Evolutionary conservation across 495 filamentous ascomycete species (phyloP).

Genomic region (Umbilicaria muhlenbergii): DNA sequence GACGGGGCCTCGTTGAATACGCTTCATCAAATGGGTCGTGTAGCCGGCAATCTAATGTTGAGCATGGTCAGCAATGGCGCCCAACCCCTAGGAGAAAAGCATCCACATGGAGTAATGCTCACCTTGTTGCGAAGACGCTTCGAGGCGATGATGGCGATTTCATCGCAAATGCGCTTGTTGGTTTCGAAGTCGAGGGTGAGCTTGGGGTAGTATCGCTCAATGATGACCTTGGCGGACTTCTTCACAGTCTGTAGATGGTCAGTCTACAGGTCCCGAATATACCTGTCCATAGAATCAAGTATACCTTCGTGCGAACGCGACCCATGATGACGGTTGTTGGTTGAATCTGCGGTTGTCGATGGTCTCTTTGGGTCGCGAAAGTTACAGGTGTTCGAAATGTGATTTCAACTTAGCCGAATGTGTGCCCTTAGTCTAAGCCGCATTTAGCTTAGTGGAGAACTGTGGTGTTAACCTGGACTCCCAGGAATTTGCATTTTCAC

Average conservation of each 20-base stretch:
- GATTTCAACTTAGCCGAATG: neutral
- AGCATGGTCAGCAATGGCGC: neutral
- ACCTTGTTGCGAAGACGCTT: conserved; percentile 99
- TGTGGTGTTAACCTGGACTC: too few relatives aligned
- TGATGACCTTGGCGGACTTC: conserved; percentile 99
- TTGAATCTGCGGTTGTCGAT: conserved; percentile 11
- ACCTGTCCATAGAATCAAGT: neutral
- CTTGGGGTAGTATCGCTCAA: conserved; percentile 97
- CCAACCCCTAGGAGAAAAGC: neutral
- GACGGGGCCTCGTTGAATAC: conserved; percentile 97
- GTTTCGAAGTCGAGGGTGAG: conserved; percentile 99
- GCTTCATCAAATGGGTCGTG: conserved; percentile 96
- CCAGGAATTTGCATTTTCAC: too few relatives aligned
- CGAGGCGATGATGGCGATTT: conserved; percentile 97
- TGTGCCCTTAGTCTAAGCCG: neutral
- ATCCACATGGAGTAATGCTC: conserved; percentile 1
- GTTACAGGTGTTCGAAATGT: neutral
- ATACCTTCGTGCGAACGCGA: conserved; percentile 79
- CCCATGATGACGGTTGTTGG: conserved; percentile 69
- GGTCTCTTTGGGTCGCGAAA: neutral
- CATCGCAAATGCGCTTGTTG: conserved; percentile 99
- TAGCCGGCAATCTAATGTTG: conserved; percentile 79
- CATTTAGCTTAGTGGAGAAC: neutral
- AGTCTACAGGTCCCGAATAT: neutral
- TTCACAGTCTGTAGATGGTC: conserved; percentile 62